These are phyloP conservation scores for Lasiosphaeria hispida DNA, from an alignment of 495 filamentous ascomycete species.

Conservation along the genomic window DNA sequence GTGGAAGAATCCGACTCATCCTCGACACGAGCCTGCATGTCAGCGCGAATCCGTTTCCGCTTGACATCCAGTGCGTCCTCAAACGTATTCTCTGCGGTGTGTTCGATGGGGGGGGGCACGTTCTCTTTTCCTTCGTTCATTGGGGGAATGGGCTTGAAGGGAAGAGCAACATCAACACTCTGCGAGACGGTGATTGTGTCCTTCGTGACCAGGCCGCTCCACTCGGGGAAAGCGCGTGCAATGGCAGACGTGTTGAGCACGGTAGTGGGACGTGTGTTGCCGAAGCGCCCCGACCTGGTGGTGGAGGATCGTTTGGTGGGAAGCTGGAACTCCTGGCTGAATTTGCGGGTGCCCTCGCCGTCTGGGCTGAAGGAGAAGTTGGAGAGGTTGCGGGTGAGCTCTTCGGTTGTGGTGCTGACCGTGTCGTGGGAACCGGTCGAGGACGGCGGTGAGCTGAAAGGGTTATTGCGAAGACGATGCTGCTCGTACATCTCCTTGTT, in stretches of 20 bases:
- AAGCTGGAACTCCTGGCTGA: conserved; percentile 23
- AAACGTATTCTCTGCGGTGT: conserved; percentile 25
- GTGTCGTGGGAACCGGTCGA: conserved; percentile 53
- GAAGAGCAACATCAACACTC: conserved; percentile 21
- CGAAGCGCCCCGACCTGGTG: conserved; percentile 31
- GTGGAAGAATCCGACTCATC: conserved; percentile 44
- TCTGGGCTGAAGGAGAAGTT: conserved; percentile 46
- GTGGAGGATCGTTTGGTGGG: conserved; percentile 20
- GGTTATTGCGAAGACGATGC: conserved; percentile 37
- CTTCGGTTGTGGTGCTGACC: conserved; percentile 42
- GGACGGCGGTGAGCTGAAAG: conserved; percentile 50
- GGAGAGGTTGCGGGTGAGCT: conserved; percentile 37
- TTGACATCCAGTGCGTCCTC: conserved; percentile 27
- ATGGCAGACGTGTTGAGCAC: conserved; percentile 62
- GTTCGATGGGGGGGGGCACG: conserved; percentile 29
- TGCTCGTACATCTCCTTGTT: conserved; percentile 34
- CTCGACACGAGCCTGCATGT: conserved; percentile 47
- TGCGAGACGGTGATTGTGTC: conserved; percentile 20
- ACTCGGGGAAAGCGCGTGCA: conserved; percentile 62
- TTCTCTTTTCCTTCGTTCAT: conserved; percentile 37
- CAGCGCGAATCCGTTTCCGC: conserved; percentile 31
- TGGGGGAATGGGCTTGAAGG: conserved; percentile 17
- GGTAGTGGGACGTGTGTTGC: conserved; percentile 13
- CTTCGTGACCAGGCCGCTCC: conserved; percentile 32
- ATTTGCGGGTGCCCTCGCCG: conserved; percentile 43